Percentiles rank a stretch among this genome's conserved stretches.
phyloP scores from a whole-genome alignment of 495 filamentous ascomycete species.

The Tetracladium marchalianum region DNA sequence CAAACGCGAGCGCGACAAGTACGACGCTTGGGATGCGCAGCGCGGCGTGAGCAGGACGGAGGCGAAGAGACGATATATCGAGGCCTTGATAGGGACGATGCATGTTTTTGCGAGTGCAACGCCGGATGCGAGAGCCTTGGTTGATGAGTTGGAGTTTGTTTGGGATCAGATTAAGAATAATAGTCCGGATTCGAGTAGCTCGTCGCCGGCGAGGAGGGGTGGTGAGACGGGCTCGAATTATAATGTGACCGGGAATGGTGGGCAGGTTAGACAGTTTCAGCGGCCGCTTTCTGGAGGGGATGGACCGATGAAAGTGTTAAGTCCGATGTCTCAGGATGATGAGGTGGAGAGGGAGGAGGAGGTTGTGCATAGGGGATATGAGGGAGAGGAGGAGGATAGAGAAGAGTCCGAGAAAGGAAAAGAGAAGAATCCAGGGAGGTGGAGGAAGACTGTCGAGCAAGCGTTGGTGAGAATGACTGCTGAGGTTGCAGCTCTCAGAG shows the following conservation, averaged over 20 bases:
- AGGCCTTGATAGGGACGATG: slow-evolving; percentile 92
- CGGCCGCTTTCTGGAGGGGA: slow-evolving; percentile 36
- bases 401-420: slow-evolving; percentile 29
- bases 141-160: slow-evolving; percentile 93
- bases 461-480: slow-evolving; percentile 84
- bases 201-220: slow-evolving; percentile 29
- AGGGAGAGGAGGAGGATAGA: slow-evolving; percentile 37
- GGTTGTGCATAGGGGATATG: slow-evolving; percentile 23
- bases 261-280: slow-evolving; percentile 30
- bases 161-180: slow-evolving; percentile 97
- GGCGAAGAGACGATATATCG: slow-evolving; percentile 89
- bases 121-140: slow-evolving; percentile 76
- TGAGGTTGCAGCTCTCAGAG: slow-evolving; percentile 86
- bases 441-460: slow-evolving; percentile 76
- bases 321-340: slow-evolving; percentile 73
- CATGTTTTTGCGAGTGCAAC: slow-evolving; percentile 80
- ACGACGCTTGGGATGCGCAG: slow-evolving; percentile 90
- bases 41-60: slow-evolving; percentile 74
- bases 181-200: slow-evolving; percentile 47
- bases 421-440: slow-evolving; percentile 40
- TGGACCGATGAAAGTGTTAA: slow-evolving; percentile 56
- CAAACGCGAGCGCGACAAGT: slow-evolving; percentile 50
- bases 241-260: slow-evolving; percentile 1
- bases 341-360: slow-evolving; percentile 43
- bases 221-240: slow-evolving; percentile 11